Evolutionary conservation across 106 monocot species (phyloP), one percentile per base, ranked within the genome.

Genomic region (Apostasia ramifera): DNA sequence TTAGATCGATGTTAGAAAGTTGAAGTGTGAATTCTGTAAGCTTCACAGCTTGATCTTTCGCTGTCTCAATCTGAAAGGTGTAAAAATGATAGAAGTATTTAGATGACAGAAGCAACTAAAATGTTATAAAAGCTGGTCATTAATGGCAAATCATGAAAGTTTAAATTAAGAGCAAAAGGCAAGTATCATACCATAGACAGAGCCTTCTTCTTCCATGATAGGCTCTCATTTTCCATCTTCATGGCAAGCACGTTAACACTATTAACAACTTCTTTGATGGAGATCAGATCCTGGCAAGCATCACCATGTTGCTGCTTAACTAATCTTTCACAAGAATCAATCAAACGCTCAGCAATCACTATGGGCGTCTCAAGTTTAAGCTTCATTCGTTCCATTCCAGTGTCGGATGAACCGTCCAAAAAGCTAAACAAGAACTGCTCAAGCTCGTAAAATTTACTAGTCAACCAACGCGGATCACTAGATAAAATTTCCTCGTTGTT

Each of bases 291-390:
- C 55, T 81, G 62, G 55, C 13, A 46, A 5, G 92, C 84, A 69
- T 74, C 61, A 64, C 89, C 89, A 70, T 82, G 81, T 49, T 92
- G 84, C 63, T 80, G 54, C 69, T 83, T 82, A 57, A 83, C 72
- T 68, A 80, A 46, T 52, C 67, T 75, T 74, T 84, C 78, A 66
- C 86, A 89, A 74, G 92, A 83, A 63, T 55, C 63, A 57, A 92
- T 68, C 14, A 97, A 70, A 57, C 92, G 84, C 40, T 92, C 87
- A 7, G 86, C 89, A 73, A 97, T 97, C 54, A 63, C 77, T 67
- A 97, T 77, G 54, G 95, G 95, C 39, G 95, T 92, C 57, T 83
- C 84, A 74, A 92, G 82, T 76, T 97, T 97, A 57, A 97, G 76
- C 60, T 78, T 82, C 74, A 97, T 81, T 76, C 95, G 84, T 79